Conservation (phyloP, 2,329 filamentous ascomycete species). For the Mollisiaceae sp. region DNA sequence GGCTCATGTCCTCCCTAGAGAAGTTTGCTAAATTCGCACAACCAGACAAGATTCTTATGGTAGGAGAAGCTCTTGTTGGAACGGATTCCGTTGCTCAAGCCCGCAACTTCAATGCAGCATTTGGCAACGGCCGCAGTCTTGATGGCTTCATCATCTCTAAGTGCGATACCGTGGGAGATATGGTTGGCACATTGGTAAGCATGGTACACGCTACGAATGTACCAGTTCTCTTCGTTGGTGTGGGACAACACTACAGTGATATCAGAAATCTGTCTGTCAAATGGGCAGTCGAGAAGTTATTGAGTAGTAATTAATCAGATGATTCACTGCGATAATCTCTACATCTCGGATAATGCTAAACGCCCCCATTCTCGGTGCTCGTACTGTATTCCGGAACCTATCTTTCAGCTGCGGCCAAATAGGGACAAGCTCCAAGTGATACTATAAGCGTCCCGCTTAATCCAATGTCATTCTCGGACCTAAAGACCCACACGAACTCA, state of each 20-base stretch:
- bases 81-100: slow-evolving; percentile 96
- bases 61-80: slow-evolving; percentile 87
- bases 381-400: too few species aligned
- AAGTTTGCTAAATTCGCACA: slow-evolving; percentile 97
- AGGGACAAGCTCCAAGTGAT: slow-evolving; percentile 4
- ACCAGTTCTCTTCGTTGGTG: slow-evolving; percentile 89
- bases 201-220: slow-evolving; percentile 98
- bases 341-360: background rate
- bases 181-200: slow-evolving; percentile 85
- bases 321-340: background rate
- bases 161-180: slow-evolving; percentile 98
- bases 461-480: background rate
- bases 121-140: slow-evolving; percentile 78
- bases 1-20: slow-evolving; percentile 94
- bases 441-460: background rate
- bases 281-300: slow-evolving; percentile 71
- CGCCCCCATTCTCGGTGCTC: background rate
- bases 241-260: slow-evolving; percentile 72
- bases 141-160: slow-evolving; percentile 99
- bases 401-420: background rate
- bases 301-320: slow-evolving; percentile 45
- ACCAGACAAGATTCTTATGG: slow-evolving; percentile 99
- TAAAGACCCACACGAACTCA: background rate
- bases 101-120: slow-evolving; percentile 92
- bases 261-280: slow-evolving; percentile 71